phyloP scores from a whole-genome alignment of 2,329 filamentous ascomycete species.

The Colletotrichum somersetense region DNA sequence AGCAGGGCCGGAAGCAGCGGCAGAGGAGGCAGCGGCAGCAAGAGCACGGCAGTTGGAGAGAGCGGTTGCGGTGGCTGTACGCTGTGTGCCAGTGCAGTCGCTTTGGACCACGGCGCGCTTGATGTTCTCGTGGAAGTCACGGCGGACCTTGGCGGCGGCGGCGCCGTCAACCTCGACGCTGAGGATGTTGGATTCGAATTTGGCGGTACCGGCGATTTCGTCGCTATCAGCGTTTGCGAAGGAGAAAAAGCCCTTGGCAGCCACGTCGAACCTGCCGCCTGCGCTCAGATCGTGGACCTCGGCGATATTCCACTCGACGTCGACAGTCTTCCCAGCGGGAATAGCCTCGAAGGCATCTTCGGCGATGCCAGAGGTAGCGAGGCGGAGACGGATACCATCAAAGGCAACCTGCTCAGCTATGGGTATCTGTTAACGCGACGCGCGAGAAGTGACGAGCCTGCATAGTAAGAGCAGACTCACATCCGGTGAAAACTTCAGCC shows the following conservation, averaged over 20 bases:
- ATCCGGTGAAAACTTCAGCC: constrained; percentile 61
- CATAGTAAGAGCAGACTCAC: constrained; percentile 50
- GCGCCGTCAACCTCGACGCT: constrained; percentile 68
- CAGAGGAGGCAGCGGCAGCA: constrained; percentile 64
- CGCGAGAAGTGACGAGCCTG: background rate
- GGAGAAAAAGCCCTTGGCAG: constrained; percentile 67
- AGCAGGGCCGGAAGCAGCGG: constrained; percentile 62
- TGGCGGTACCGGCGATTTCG: constrained; percentile 65
- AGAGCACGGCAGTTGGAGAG: constrained; percentile 67
- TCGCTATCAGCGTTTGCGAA: constrained; percentile 65
- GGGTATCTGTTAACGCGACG: constrained; percentile 19
- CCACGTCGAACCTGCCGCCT: constrained; percentile 68
- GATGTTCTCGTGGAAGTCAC: constrained; percentile 54
- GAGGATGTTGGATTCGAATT: constrained; percentile 71
- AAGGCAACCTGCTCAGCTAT: constrained; percentile 60
- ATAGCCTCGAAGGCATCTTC: constrained; percentile 65
- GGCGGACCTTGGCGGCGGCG: constrained; percentile 63
- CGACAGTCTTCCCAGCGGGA: constrained; percentile 61
- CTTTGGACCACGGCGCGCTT: constrained; percentile 66
- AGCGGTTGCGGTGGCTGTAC: constrained; percentile 61
- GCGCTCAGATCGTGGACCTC: constrained; percentile 65
- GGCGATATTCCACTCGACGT: constrained; percentile 67
- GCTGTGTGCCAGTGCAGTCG: constrained; percentile 65
- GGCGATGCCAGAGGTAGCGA: constrained; percentile 58
- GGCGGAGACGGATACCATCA: constrained; percentile 65